A percentile compares a stretch with the other conserved stretches of the same genome.
Conservation (phyloP, 495 filamentous ascomycete genomes). For the Penicillium manginii region DNA sequence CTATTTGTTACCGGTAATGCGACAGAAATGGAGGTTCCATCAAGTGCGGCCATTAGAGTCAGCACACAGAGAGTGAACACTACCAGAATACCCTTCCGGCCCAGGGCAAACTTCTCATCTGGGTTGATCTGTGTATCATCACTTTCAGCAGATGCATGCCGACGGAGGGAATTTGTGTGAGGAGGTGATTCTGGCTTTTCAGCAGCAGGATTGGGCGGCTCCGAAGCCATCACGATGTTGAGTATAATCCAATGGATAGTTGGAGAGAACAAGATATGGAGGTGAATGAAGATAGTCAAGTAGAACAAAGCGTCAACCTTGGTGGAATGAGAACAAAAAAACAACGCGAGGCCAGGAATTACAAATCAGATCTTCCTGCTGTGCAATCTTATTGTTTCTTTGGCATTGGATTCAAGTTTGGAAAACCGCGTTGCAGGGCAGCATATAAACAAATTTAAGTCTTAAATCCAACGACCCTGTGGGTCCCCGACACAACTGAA, state of each 20-base stretch:
- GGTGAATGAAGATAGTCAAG: not conserved
- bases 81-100: conserved; percentile 28
- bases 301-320: not conserved
- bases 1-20: conserved; percentile 62
- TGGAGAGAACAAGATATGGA: not conserved
- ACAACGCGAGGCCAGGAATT: not conserved
- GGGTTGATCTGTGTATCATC: not conserved
- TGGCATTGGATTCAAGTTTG: not conserved
- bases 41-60: conserved; percentile 69
- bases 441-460: not conserved
- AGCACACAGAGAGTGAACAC: conserved; percentile 60
- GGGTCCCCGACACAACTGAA: not conserved
- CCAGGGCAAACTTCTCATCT: conserved; percentile 30
- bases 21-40: conserved; percentile 75
- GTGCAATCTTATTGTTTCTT: not conserved
- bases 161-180: not conserved
- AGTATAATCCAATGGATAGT: not conserved
- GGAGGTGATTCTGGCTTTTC: not conserved
- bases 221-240: not conserved
- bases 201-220: not conserved
- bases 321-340: not conserved
- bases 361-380: not conserved
- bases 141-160: not conserved
- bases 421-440: not conserved
- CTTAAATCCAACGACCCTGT: conserved; percentile 1